Evolutionary conservation across 1,284 basidiomycete genomes (phyloP).

Genomic region (Phaffia rhodozyma): DNA sequence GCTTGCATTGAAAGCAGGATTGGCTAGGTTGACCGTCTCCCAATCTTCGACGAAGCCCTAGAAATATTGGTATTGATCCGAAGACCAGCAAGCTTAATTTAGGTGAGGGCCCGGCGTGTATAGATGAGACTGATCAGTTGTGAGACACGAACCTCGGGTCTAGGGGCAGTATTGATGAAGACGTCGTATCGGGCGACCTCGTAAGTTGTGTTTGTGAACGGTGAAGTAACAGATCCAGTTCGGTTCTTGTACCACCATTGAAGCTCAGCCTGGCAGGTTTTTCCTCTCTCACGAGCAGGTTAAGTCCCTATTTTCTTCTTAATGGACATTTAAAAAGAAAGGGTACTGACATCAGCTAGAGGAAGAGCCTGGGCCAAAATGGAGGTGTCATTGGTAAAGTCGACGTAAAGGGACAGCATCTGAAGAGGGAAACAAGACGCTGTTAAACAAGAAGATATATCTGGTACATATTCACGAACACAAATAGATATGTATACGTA

Average conservation of each 20-base stretch:
- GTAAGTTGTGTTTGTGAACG: slow-evolving; percentile 55
- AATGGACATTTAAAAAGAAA: slow-evolving; percentile 1
- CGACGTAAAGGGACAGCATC: slow-evolving; percentile 58
- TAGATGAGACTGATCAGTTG: too few species aligned
- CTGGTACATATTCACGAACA: not conserved
- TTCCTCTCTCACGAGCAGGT: not conserved
- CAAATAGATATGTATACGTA: slow-evolving; percentile 30
- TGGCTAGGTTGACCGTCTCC: slow-evolving; percentile 53
- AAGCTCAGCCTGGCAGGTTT: slow-evolving; percentile 50
- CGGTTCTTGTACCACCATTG: slow-evolving; percentile 71
- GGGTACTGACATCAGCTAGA: slow-evolving; percentile 42
- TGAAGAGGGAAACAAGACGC: slow-evolving; percentile 24
- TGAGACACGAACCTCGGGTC: slow-evolving; percentile 49
- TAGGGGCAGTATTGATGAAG: slow-evolving; percentile 61
- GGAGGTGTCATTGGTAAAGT: slow-evolving; percentile 47
- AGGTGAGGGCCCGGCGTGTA: too few species aligned
- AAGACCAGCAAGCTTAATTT: not conserved
- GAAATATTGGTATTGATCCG: slow-evolving; percentile 6
- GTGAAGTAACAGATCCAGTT: slow-evolving; percentile 57
- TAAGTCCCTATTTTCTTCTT: not conserved
- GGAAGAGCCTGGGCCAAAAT: slow-evolving; percentile 54
- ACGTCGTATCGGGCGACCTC: slow-evolving; percentile 61
- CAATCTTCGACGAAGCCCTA: slow-evolving; percentile 52
- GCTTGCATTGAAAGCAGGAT: slow-evolving; percentile 48
- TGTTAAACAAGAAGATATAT: not conserved